Evolutionary conservation across 805 yeast species (phyloP), one percentile per base, ranked within the genome.

Genomic region (Candida khao-thaluensis): DNA sequence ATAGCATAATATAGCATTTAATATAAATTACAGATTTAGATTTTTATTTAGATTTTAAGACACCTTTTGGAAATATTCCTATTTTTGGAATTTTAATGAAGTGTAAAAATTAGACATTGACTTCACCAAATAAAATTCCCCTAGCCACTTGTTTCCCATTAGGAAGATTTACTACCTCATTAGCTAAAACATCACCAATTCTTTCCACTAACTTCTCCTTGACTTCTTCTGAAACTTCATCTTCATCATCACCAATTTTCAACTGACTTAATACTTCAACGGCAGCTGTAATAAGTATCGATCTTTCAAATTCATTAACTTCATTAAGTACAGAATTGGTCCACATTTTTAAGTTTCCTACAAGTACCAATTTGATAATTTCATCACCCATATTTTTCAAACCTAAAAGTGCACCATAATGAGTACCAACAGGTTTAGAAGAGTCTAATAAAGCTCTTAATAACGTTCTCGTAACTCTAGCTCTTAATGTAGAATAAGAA

Each of bases 401-500:
- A 5, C 98, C 99, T 35, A 79, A 75, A 21, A 95, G 74, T 4
- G 97, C 82, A 26, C 99, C 99, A 52, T 85, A 93, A 45, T 89
- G 88, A 0, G 98, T 88, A 2, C 96, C 95, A 11, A 82, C 71
- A 0, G 95, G 89, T 50, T 85, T 81, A 25, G 82, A 77, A 6
- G 89, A 74, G 52, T 90, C 95, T 59, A 93, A 69, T 49, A 95
- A 85, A 0, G 97, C 97, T 53, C 95, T 81, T 44, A 95, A 69
- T 40, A 95, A 68, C 1, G 99, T 95, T 58, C 99, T 76, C 5
- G 97, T 89, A 3, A 93, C 91, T 49, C 98, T 77, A 21, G 98
- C 96, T 53, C 87, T 86, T 50, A 93, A 71, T 1, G 97, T 85
- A 16, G 91, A 81, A 58, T 91, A 90, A 1, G 91, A 79, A 35